Base-by-base conservation (phyloP, 1,284 basidiomycete genomes). In the Neonothopanus nambi region DNA sequence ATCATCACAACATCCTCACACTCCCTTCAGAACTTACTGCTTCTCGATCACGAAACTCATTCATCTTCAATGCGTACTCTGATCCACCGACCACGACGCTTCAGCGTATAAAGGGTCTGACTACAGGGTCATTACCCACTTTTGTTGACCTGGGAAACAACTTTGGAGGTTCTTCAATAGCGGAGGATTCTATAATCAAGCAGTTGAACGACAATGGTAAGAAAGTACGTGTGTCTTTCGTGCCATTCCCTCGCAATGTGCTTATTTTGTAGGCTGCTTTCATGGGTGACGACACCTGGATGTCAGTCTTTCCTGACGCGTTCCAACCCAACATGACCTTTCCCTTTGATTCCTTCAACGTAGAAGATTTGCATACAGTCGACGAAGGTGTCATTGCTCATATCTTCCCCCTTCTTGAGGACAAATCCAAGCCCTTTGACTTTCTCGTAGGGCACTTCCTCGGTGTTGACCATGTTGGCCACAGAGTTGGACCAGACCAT, bases 231-330 rank as follows among this genome's bases (percentile, higher is more conserved):
- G 5, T 36, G 37, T 28, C n/a, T n/a, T n/a, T n/a, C n/a, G n/a
- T n/a, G n/a, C n/a, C n/a, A n/a, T n/a, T n/a, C n/a, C n/a, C 4
- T 33, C 20, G 18, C 15, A 13, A 15, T 28, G 26, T 45, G 38
- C 33, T 40, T 26, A 28, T 17, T 17, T 20, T 15, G 12, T 65
- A 84, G 80, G 72, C 86, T 51, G 89, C 89, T 0, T 91, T 98
- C 66, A 94, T 93, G 82, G 96, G 96, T 0, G 96, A 99, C 67
- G 93, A 98, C 66, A 99, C 96, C 0, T 99, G 97, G 97, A 81
- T 89, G 67, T 84, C 87, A 2, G 83, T 97, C 13, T 99, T 95
- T 66, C 92, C 95, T 0, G 70, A 80, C 47, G 72, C 84, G 1
- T 94, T 98, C 59, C 77, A 81, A 40, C 65, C 73, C 26, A 86